phyloP scores from a whole-genome alignment of 495 filamentous ascomycete genomes.

The Talaromyces thailandensis region DNA sequence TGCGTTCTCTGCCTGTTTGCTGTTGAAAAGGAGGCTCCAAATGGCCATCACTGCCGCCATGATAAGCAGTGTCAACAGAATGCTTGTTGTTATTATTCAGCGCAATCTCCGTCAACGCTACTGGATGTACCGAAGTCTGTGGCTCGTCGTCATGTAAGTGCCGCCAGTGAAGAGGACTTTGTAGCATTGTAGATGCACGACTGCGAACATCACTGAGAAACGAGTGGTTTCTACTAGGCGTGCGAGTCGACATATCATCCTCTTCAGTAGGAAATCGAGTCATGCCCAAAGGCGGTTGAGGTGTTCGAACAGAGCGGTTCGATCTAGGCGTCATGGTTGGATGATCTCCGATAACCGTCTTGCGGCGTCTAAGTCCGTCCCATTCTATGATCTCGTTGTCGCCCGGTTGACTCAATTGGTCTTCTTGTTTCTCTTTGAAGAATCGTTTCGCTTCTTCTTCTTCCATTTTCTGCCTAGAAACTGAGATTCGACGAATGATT shows the following conservation, averaged over 20 bases:
- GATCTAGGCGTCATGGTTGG: conserved; percentile 27
- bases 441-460: conserved; percentile 71
- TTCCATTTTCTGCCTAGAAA: conserved; percentile 67
- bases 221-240: conserved; percentile 19
- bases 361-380: conserved; percentile 83
- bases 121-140: conserved; percentile 39
- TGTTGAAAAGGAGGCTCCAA: conserved; percentile 13
- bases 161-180: conserved; percentile 23
- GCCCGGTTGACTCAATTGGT: conserved; percentile 61
- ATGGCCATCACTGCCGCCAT: conserved; percentile 10
- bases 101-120: conserved; percentile 50
- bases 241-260: conserved; percentile 22
- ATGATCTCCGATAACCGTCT: conserved; percentile 54
- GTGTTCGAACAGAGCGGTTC: conserved; percentile 33
- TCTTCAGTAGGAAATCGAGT: conserved; percentile 66
- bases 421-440: conserved; percentile 64
- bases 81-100: conserved; percentile 44
- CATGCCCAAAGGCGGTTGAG: conserved; percentile 83
- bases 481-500: conserved; percentile 77
- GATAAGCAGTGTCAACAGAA: conserved; percentile 29
- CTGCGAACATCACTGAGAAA: conserved; percentile 54
- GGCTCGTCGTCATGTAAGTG: conserved; percentile 20
- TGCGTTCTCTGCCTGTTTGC: conserved; percentile 12
- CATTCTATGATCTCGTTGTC: conserved; percentile 80
- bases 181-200: conserved; percentile 27